Base-by-base conservation (phyloP, 257 asterid genomes). In the Solanum chiquidenum region DNA sequence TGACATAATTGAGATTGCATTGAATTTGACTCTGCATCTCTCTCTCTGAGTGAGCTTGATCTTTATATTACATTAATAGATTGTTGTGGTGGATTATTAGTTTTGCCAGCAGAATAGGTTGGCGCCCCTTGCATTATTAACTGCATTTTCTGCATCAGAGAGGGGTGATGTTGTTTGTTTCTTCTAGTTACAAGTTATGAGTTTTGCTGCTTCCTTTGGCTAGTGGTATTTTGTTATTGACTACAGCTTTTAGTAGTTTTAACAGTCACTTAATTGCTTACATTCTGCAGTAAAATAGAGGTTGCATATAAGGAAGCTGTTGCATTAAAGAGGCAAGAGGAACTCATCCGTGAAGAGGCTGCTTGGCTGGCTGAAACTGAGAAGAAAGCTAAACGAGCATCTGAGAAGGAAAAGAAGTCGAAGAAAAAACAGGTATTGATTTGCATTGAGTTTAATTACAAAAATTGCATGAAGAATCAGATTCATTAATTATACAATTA, bases 301-400 rank as follows among this genome's bases (percentile, higher is more conserved):
- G 96, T 91, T 84, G 94, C 98, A 68, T 95, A 95, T 90, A 94
- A 95, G 92, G 99, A 96, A 89, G 96, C 98, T 85, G 96, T 96
- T 90, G 90, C 99, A 90, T 90, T 96, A 38, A 94, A 92, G 94
- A 94, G 94, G 93, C 98, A 95, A 92, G 99, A 96, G 91, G 99
- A 95, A 87, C 99, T 96, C 88, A 95, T 96, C 44, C 97, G 97
- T 74, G 98, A 96, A 89, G 99, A 96, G 93, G 99, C 96, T 21
- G 94, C 95, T 38, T 92, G 96, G 97, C 88, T 95, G 88, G 98
- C 96, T 33, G 99, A 90, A 89, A 89, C 86, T 69, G 96, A 95
- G 89, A 98, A 92, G 62, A 96, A 95, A 91, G 90, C 93, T 29
- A 95, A 93, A 90, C 94, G 92, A 52, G 89, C 91, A 87, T 89